phyloP scores from a whole-genome alignment of 2,329 filamentous ascomycete species.

The Arachnomyces sp. region DNA sequence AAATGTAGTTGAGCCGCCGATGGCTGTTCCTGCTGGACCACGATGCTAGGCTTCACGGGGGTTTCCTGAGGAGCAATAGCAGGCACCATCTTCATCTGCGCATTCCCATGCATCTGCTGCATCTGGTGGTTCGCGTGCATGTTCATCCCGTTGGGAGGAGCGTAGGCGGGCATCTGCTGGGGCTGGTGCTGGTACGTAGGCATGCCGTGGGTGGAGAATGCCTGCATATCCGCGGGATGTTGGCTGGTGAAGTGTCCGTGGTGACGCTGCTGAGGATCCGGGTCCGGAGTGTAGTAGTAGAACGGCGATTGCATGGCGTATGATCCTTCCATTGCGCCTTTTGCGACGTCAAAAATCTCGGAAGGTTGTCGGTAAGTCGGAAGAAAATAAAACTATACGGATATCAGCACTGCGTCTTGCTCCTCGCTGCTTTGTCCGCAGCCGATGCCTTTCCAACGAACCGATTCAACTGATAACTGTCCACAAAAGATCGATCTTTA shows the following conservation, averaged over 20 bases:
- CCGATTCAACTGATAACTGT: no score
- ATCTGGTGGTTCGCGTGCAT: conserved; percentile 14
- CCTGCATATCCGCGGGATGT: conserved; percentile 46
- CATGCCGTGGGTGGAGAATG: conserved; percentile 25
- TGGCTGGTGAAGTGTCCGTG: conserved; percentile 65
- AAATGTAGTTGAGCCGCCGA: conserved; percentile 52
- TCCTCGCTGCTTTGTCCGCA: no score
- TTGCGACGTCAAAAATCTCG: no score
- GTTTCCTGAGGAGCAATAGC: conserved; percentile 47
- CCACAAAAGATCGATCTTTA: no score
- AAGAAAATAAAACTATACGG: no score
- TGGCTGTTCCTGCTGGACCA: conserved; percentile 51
- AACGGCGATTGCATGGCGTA: conserved; percentile 57
- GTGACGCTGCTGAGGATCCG: conserved; percentile 63
- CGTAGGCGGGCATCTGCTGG: conserved; percentile 33
- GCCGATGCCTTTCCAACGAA: no score
- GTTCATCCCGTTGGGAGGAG: conserved; percentile 36
- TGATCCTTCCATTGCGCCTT: conserved; percentile 56
- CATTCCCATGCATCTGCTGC: conserved; percentile 20
- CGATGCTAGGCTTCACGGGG: conserved; percentile 67
- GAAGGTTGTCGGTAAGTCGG: no score
- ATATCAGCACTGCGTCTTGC: no score
- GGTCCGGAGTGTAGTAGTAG: conserved; percentile 80
- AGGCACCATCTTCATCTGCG: conserved; percentile 31
- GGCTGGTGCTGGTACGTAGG: conserved; percentile 37